These are phyloP conservation scores for Neurospora cerealis DNA, from an alignment of 495 filamentous ascomycete genomes.

Conservation along the genomic window DNA sequence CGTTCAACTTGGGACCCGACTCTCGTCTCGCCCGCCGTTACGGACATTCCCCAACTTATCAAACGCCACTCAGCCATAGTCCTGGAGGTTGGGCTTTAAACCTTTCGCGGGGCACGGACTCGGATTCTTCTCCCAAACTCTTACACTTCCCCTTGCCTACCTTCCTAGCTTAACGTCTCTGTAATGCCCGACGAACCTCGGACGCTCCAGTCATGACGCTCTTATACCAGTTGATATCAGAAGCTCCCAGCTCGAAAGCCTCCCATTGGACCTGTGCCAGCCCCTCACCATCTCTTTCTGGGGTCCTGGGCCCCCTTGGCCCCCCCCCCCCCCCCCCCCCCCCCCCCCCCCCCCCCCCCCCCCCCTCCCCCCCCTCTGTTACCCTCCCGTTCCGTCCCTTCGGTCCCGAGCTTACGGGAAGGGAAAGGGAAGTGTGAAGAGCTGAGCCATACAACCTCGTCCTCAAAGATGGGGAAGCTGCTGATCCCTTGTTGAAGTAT, in stretches of 20 bases:
- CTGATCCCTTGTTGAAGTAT: background rate
- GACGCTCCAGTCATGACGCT: background rate
- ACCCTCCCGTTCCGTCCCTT: background rate
- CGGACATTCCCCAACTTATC: conserved; percentile 20
- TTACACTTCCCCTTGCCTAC: background rate
- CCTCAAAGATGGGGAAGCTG: background rate
- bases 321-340: background rate
- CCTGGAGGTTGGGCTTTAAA: background rate
- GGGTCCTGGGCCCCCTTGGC: background rate
- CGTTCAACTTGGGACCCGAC: background rate
- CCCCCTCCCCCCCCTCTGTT: background rate
- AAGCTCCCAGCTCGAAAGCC: background rate
- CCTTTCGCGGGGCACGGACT: background rate
- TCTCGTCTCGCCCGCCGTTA: background rate
- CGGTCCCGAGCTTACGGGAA: background rate
- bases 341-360: background rate
- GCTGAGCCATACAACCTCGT: background rate
- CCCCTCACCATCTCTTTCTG: background rate
- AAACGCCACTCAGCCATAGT: background rate
- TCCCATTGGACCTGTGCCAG: background rate
- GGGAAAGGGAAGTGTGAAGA: background rate
- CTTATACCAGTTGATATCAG: background rate
- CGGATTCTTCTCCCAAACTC: background rate
- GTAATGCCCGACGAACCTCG: background rate
- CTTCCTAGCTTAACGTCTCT: background rate